Base-by-base conservation (phyloP, 2,329 filamentous ascomycete genomes). In the Monilinia laxa region DNA sequence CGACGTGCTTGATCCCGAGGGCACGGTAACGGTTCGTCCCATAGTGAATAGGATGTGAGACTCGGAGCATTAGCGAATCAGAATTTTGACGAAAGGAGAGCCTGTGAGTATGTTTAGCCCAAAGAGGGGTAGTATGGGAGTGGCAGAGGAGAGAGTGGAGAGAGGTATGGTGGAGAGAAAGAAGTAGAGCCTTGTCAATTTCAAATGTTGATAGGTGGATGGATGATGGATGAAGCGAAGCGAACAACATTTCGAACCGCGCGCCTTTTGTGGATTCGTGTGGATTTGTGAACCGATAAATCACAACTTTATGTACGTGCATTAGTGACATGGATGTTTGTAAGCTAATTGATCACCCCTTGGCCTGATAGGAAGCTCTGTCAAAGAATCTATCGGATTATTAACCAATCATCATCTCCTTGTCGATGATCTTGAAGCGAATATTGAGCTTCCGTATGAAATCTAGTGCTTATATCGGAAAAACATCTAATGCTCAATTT, bases 21-120 rank as follows among this genome's bases (percentile, higher is more conserved):
- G 62, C 25, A 64, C 62, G 62, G 62, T 64, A 64, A 57, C 52
- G 62, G 52, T 57, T 45, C 38, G 25, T 64, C 31, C 25, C 62
- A 47, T 49, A 12, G 28, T 23, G 20, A 52, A 38, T 40, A 25
- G 38, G 12, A n/a, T 20, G 31, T 25, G 51, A 31, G 31, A 40
- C 58, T 62, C 58, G 45, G 58, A 25, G 9, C 4, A 51, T 62
- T 23, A 51, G 31, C 58, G 28, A 62, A 62, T 62, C n/a, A 62
- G 28, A 51, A 51, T 31, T 18, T 25, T 14, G 28, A 51, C 25
- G 23, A 25, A 60, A 51, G 28, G 45, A 62, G 58, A 52, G 58
- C 45, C 28, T 62, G 28, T 40, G 45, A 62, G n/a, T 3, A 23
- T 12, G 20, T 25, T 62, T 62, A 62, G 58, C 58, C 28, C 51